phyloP scores from a whole-genome alignment of 192 early-diverging fungal species.

The Spinellus fusiger region DNA sequence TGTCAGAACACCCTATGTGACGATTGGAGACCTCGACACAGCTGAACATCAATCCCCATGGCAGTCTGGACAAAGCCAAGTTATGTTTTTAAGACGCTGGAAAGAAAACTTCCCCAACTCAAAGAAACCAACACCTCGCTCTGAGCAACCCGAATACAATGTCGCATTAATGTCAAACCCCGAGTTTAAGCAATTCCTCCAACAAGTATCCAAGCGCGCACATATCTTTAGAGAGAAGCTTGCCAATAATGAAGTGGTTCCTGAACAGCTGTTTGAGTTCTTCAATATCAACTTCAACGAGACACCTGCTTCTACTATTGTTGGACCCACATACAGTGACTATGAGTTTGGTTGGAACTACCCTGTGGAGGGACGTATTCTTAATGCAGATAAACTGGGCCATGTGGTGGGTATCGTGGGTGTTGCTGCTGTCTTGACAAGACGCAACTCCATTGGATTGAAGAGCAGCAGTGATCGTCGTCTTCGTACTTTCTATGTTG shows the following conservation, averaged over 20 bases:
- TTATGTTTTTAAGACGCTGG: constrained; percentile 55
- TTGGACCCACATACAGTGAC: constrained; percentile 52
- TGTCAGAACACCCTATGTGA: constrained; percentile 48
- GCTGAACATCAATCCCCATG: constrained; percentile 66
- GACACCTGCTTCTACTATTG: constrained; percentile 9
- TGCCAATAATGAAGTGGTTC: constrained; percentile 17
- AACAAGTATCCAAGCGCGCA: constrained; percentile 42
- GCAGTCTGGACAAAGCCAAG: constrained; percentile 54
- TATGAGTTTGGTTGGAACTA: constrained; percentile 24
- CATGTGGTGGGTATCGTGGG: constrained; percentile 64
- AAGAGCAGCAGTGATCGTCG: constrained; percentile 24
- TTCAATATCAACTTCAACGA: constrained; percentile 20
- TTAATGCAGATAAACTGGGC: constrained; percentile 37
- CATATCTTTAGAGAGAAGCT: constrained; percentile 23
- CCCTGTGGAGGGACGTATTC: constrained; percentile 57
- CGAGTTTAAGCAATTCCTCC: constrained; percentile 59
- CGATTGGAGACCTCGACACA: constrained; percentile 56
- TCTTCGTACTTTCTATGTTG: constrained; percentile 55
- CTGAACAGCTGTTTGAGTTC: constrained; percentile 29
- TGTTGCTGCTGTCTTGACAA: constrained; percentile 47
- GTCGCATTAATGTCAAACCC: constrained; percentile 48
- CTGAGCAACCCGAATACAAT: constrained; percentile 38
- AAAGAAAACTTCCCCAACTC: constrained; percentile 70
- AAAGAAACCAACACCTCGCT: constrained; percentile 37
- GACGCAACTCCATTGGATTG: constrained; percentile 13